Conservation (phyloP, 225 moss, liverwort and hornwort species). For the Bryum argenteum region DNA sequence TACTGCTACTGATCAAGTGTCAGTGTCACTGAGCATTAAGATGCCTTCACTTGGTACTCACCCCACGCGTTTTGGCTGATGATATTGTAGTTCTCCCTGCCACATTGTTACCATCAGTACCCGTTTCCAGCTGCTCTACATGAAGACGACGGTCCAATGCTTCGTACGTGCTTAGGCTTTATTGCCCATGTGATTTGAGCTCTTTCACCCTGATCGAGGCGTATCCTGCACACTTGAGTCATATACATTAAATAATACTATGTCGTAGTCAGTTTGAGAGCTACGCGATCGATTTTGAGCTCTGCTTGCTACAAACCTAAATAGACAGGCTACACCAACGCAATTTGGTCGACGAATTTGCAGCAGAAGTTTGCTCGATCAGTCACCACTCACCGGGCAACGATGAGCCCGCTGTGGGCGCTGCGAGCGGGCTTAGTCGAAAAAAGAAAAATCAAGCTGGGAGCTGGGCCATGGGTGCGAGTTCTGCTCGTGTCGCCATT, state of each 20-base stretch:
- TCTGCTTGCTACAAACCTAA: no score
- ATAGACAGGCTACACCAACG: no score
- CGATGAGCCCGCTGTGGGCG: no score
- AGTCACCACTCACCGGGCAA: no score
- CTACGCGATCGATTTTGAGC: no score
- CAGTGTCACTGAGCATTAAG: slow-evolving; percentile 16
- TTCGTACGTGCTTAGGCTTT: slow-evolving; percentile 8
- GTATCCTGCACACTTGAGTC: no score
- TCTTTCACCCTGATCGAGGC: slow-evolving; percentile 20
- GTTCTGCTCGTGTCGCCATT: no score
- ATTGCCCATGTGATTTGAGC: slow-evolving; percentile 16
- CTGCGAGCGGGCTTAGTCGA: no score
- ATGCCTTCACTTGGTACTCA: slow-evolving; percentile 19
- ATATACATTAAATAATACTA: no score
- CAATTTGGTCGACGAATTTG: neutral
- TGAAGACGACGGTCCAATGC: neutral
- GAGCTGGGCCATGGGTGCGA: no score
- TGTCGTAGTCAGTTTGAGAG: no score
- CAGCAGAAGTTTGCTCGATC: neutral
- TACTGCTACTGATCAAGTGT: slow-evolving; percentile 10
- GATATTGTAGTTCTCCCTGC: slow-evolving; percentile 13
- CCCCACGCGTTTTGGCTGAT: slow-evolving; percentile 18
- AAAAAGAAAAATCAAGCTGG: no score
- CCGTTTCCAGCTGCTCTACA: slow-evolving; percentile 11
- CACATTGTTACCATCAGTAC: slow-evolving; percentile 21